Evolutionary conservation across 2,329 filamentous ascomycete species (phyloP), one percentile per base, ranked within the genome.

Genomic region (Paracamarosporium sp.): DNA sequence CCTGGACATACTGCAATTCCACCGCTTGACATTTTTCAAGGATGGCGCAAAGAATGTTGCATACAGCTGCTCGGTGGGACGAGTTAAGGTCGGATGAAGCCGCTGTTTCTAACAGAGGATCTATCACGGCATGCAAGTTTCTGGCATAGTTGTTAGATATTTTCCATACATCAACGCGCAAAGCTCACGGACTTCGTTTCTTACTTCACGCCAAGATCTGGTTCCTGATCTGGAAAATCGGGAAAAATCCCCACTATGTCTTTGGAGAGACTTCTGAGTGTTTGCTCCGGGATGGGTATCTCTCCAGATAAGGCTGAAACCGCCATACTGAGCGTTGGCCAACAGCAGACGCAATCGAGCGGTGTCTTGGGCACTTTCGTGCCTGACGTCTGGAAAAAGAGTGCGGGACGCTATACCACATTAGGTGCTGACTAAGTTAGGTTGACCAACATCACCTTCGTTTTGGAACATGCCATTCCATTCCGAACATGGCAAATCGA

Each of bases 31-130:
- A 78, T 54, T 71, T 70, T 53, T 81, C 78, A 33, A 82, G 71
- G 35, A 81, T 65, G 6, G 78, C 76, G 60, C 79, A 82, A 11
- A 82, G 57, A 4, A 79, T 70, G 63, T 82, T 82, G 62, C 78
- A 81, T 36, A 80, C 79, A 41, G 79, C 79, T 5, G 80, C 79
- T 50, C 79, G 72, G 62, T 82, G 79, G 15, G 74, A 68, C 33
- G 71, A 66, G 12, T 65, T 62, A 11, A 77, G 55, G 15, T 77
- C 69, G 17, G 66, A 55, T 4, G 70, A 46, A 46, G 72, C 68
- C 15, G 75, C 71, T 8, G 74, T 76, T n/a, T 71, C 68, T 28
- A 77, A 45, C 1, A 76, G 53, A 11, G 72, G 69, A 27, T 58
- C 61, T 33, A 76, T 41, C 17, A 75, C 44, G 17, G 53, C 57